A percentile compares a stretch with the other conserved stretches of the same genome.
phyloP scores from a whole-genome alignment of 768 basidiomycete genomes.

The Calocybe cyanea region DNA sequence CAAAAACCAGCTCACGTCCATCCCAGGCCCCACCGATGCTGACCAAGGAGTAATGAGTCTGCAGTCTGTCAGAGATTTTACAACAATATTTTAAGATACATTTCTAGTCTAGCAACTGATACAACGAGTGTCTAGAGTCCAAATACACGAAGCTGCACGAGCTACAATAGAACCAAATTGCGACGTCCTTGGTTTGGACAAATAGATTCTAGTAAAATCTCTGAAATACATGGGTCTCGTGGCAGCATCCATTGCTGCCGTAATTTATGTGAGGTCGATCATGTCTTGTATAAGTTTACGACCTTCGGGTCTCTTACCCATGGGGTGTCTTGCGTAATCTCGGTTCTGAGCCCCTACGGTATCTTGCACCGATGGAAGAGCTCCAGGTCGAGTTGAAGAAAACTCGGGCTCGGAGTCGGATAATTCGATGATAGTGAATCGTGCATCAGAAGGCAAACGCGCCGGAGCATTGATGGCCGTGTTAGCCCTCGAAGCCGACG shows the following conservation, averaged over 20 bases:
- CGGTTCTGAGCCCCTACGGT: too few species aligned
- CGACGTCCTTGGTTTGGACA: too few species aligned
- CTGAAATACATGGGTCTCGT: too few species aligned
- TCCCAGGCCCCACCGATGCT: slow-evolving; percentile 18
- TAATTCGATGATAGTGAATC: slow-evolving; percentile 28
- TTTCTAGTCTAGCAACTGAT: too few species aligned
- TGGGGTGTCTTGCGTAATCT: neutral
- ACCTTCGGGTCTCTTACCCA: too few species aligned
- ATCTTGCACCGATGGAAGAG: too few species aligned
- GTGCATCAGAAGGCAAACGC: neutral
- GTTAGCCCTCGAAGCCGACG: slow-evolving; percentile 6
- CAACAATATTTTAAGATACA: slow-evolving; percentile 41
- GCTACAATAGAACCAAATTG: too few species aligned
- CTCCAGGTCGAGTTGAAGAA: neutral
- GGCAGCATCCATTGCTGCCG: too few species aligned
- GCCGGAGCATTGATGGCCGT: neutral
- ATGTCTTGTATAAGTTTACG: neutral
- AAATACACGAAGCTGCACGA: too few species aligned
- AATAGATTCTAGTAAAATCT: too few species aligned
- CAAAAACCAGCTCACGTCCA: slow-evolving; percentile 34
- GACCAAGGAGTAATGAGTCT: slow-evolving; percentile 46
- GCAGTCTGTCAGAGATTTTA: slow-evolving; percentile 56
- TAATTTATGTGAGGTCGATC: neutral
- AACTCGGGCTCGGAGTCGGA: slow-evolving; percentile 32
- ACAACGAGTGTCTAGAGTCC: too few species aligned